These are phyloP conservation scores for Lophiostoma macrostomum DNA, from an alignment of 495 filamentous ascomycete species.

Conservation along the genomic window DNA sequence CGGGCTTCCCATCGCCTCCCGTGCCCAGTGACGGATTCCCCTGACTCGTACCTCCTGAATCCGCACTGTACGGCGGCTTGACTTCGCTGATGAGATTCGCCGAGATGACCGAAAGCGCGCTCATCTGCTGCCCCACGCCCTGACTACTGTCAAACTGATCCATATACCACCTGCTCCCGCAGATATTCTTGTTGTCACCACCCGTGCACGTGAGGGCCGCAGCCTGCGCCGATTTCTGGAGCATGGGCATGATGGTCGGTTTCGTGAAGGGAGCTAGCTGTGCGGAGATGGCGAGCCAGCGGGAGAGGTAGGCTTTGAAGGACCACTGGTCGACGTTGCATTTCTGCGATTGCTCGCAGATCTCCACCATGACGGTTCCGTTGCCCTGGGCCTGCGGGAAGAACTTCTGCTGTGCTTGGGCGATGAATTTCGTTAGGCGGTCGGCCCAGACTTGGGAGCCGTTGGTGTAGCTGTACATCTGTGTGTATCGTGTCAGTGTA, in stretches of 20 bases:
- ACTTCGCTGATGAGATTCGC: constrained; percentile 44
- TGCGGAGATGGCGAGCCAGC: constrained; percentile 17
- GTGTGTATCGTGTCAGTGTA: not conserved
- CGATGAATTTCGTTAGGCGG: constrained; percentile 10
- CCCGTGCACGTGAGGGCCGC: constrained; percentile 48
- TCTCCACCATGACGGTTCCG: constrained; percentile 8
- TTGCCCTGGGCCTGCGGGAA: constrained; percentile 7
- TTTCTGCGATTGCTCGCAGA: constrained; percentile 10
- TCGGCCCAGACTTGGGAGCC: constrained; percentile 32
- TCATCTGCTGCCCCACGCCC: constrained; percentile 64
- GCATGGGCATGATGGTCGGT: constrained; percentile 50
- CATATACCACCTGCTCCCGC: constrained; percentile 68
- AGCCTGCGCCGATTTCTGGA: constrained; percentile 54
- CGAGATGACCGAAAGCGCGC: constrained; percentile 63
- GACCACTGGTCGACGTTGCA: constrained; percentile 24
- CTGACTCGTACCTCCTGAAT: constrained; percentile 70
- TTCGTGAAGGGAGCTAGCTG: constrained; percentile 19
- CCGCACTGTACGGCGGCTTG: constrained; percentile 57
- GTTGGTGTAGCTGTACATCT: constrained; percentile 45
- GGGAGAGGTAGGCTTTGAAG: constrained; percentile 22
- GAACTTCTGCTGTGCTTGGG: constrained; percentile 48
- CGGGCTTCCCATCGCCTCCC: constrained; percentile 33
- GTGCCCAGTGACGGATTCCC: constrained; percentile 68
- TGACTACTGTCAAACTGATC: constrained; percentile 39
- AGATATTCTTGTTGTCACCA: constrained; percentile 63